These are phyloP conservation scores for Colletotrichum agaves DNA, from an alignment of 2,329 filamentous ascomycete species.

Conservation along the genomic window DNA sequence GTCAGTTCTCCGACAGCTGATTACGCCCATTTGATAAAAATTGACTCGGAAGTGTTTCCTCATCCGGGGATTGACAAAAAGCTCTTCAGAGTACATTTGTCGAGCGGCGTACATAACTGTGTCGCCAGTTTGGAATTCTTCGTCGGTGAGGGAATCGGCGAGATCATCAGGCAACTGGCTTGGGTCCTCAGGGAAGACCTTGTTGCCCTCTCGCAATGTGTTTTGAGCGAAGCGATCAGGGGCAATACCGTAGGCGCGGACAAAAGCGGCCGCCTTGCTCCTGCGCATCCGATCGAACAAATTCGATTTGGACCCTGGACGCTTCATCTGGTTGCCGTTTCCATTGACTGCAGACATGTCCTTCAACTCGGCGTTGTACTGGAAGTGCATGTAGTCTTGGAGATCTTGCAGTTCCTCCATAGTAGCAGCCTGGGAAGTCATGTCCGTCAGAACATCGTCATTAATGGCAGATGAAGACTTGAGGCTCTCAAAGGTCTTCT, in stretches of 20 bases:
- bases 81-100: constrained; percentile 89
- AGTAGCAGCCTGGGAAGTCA: constrained; percentile 81
- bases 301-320: constrained; percentile 83
- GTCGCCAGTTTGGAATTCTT: constrained; percentile 79
- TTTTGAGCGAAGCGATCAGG: constrained; percentile 91
- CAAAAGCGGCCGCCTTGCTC: constrained; percentile 82
- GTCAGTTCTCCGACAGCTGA: constrained; percentile 91
- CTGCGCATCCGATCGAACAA: constrained; percentile 87
- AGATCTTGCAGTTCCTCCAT: constrained; percentile 97
- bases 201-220: constrained; percentile 79
- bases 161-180: constrained; percentile 83
- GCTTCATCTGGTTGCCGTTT: constrained; percentile 75
- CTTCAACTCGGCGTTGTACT: constrained; percentile 85
- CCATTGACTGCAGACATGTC: constrained; percentile 76
- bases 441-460: constrained; percentile 82
- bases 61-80: constrained; percentile 88
- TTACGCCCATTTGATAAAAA: constrained; percentile 84
- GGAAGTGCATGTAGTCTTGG: constrained; percentile 96
- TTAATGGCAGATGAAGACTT: constrained; percentile 69
- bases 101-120: constrained; percentile 83
- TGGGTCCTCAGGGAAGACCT: constrained; percentile 87
- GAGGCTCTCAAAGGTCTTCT: constrained; percentile 81
- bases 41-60: constrained; percentile 85
- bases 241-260: constrained; percentile 89
- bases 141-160: constrained; percentile 80